These are phyloP conservation scores for Hygrophorus russula DNA, from an alignment of 768 basidiomycete species.

Conservation along the genomic window DNA sequence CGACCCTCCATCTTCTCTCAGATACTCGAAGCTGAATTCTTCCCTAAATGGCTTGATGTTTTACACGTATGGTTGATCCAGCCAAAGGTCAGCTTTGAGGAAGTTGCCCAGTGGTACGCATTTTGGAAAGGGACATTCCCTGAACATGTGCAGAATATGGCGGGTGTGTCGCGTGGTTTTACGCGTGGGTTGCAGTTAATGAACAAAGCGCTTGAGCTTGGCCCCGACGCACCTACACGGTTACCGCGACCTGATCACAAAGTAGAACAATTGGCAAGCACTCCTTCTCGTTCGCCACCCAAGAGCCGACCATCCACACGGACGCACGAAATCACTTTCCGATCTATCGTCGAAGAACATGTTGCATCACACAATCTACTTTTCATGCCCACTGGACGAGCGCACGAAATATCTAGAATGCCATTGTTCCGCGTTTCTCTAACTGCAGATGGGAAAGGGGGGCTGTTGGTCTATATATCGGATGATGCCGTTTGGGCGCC, in stretches of 20 bases:
- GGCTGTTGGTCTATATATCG: conserved; percentile 77
- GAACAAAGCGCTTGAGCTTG: conserved; percentile 87
- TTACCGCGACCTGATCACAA: conserved; percentile 59
- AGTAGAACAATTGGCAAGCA: conserved; percentile 28
- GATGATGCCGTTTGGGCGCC: conserved; percentile 93
- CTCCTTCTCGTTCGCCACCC: conserved; percentile 21
- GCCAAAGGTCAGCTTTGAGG: conserved; percentile 77
- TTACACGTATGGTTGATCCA: conserved; percentile 91
- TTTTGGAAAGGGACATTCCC: conserved; percentile 83
- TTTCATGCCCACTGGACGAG: conserved; percentile 80
- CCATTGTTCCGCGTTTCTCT: conserved; percentile 78
- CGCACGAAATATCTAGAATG: conserved; percentile 79
- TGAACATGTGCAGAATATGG: conserved; percentile 51
- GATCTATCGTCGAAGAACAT: conserved; percentile 84
- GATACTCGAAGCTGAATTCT: conserved; percentile 84
- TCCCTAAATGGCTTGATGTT: conserved; percentile 93
- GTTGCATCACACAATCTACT: conserved; percentile 79
- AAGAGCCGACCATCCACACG: conserved; percentile 35
- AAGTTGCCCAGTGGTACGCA: conserved; percentile 88
- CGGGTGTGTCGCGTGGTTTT: conserved; percentile 69
- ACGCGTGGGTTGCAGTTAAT: conserved; percentile 84
- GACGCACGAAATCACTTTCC: conserved; percentile 82
- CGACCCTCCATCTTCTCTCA: conserved; percentile 71
- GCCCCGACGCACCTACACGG: conserved; percentile 58
- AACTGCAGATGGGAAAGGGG: conserved; percentile 74